Base-by-base conservation (phyloP, 2,329 filamentous ascomycete species). In the Phialophora verrucosa region DNA sequence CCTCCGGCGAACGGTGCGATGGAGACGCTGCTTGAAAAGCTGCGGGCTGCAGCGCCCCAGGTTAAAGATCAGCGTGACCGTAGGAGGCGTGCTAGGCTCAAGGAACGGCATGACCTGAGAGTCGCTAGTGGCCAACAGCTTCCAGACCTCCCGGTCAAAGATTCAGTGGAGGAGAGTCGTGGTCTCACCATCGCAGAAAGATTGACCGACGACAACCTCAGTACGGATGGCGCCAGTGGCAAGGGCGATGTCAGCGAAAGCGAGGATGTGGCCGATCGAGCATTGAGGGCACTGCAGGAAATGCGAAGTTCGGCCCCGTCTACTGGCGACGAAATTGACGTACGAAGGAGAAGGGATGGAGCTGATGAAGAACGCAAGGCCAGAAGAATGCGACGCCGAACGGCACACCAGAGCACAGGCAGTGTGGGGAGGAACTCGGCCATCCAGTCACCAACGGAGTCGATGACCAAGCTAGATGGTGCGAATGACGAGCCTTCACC, bases 11-110 rank as follows among this genome's bases (percentile, higher is more conserved):
- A 92, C 6, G 95, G 94, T 62, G 95, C 93, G 60, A 98, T 99
- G 93, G 95, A 99, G 80, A 92, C 91, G 49, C 83, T 99, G 27
- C 87, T 99, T 57, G 92, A 97, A 86, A 98, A 98, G 80, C 83
- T 99, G 63, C 90, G 95, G 65, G 93, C 93, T 63, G 95, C 95
- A 0, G 94, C 93, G 63, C 94, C 95, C 32, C 92, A 97, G 80
- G 88, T 91, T 31, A 86, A 91, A 77, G 93, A 97, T 77, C 91
- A 96, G 78, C 87, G 94, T 75, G 95, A 98, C 78, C 88, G 93
- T 73, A 88, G 95, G 69, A 88, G 94, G 65, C 88, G 94, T 71
- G 93, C 93, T 47, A 86, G 94, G 62, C 85, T 98, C 73, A 96
- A 96, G 85, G 93, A 97, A 75, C 86, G 89, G 31, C 92, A 97